Conservation (phyloP, 2,329 filamentous ascomycete genomes). For the Zopfia rhizophila region DNA sequence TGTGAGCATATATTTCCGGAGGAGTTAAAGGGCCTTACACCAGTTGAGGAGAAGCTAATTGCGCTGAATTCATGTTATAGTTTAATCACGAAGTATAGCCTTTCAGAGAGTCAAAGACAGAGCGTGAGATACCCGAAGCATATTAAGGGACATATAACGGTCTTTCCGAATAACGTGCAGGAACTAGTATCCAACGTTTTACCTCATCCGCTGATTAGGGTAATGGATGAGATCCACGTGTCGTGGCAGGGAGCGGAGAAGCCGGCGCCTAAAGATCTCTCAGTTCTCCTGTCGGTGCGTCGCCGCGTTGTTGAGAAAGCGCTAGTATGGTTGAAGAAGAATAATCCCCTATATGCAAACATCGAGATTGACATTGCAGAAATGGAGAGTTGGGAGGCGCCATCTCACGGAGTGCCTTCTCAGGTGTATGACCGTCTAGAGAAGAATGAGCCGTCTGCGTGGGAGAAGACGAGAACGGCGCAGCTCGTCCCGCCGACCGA, state of each 20-base stretch:
- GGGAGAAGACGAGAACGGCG: constrained; percentile 7
- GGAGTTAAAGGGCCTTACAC: constrained; percentile 8
- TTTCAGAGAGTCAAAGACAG: constrained; percentile 4
- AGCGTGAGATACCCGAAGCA: constrained; percentile 10
- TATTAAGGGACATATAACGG: constrained; percentile 11
- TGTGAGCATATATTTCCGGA: constrained; percentile 10
- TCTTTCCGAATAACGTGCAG: constrained; percentile 11
- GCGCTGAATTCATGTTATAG: constrained; percentile 12
- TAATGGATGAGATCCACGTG: constrained; percentile 7
- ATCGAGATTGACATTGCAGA: too few species aligned
- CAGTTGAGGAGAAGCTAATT: constrained; percentile 11
- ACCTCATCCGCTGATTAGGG: constrained; percentile 8
- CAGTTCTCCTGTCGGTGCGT: constrained; percentile 4
- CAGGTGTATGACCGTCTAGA: constrained; percentile 4
- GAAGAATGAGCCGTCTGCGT: constrained; percentile 1
- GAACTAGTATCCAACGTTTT: constrained; percentile 5
- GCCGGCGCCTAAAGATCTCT: constrained; percentile 5
- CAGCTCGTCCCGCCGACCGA: constrained; percentile 10
- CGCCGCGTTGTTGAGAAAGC: constrained; percentile 9
- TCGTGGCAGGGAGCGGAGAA: constrained; percentile 6
- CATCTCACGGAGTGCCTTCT: constrained; percentile 6
- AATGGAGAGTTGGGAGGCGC: constrained; percentile 4
- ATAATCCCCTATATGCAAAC: too few species aligned
- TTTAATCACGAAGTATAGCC: constrained; percentile 13
- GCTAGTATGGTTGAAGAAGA: constrained; percentile 4